Evolutionary conservation across 2,329 filamentous ascomycete genomes (phyloP).

Genomic region (Stachybotrys chlorohalonatus): DNA sequence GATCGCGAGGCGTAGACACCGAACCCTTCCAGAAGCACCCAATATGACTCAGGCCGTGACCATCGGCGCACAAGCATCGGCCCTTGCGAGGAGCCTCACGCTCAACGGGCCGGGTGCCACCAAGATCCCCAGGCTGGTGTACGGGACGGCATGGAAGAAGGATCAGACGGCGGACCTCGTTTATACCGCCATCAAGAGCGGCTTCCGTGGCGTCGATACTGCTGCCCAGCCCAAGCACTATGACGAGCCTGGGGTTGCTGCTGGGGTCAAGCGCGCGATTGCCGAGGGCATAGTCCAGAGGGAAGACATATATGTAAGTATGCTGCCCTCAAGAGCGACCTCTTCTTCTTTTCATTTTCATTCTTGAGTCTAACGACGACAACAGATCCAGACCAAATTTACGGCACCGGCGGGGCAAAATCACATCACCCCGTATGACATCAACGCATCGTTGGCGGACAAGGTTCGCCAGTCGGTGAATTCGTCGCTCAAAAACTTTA

Average conservation of each 20-base stretch:
- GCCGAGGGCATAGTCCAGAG: constrained; percentile 45
- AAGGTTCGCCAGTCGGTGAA: constrained; percentile 60
- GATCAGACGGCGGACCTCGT: constrained; percentile 59
- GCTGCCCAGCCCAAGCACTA: constrained; percentile 75
- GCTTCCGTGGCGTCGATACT: constrained; percentile 69
- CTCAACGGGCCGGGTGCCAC: constrained; percentile 19
- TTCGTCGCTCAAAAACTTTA: constrained; percentile 57
- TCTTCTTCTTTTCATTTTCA: background rate
- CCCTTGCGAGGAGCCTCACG: constrained; percentile 22
- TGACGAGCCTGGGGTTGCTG: constrained; percentile 60
- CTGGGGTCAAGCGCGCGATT: constrained; percentile 55
- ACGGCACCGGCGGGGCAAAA: constrained; percentile 57
- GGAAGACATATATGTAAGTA: constrained; percentile 52
- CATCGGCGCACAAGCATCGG: constrained; percentile 16
- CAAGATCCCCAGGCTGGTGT: constrained; percentile 49
- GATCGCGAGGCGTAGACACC: too few species aligned
- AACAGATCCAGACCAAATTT: constrained; percentile 75
- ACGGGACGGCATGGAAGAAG: constrained; percentile 84
- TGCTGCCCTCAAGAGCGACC: background rate
- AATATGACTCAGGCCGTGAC: constrained; percentile 8
- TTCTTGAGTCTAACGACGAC: background rate
- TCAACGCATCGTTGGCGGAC: constrained; percentile 44
- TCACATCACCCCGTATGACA: constrained; percentile 51
- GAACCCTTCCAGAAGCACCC: too few species aligned
- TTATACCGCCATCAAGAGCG: constrained; percentile 54